A percentile compares a stretch with the other conserved stretches of the same genome.
These are phyloP conservation scores for Adansonia rubrostipa DNA, from an alignment of 441 rosid species.

Conservation along the genomic window DNA sequence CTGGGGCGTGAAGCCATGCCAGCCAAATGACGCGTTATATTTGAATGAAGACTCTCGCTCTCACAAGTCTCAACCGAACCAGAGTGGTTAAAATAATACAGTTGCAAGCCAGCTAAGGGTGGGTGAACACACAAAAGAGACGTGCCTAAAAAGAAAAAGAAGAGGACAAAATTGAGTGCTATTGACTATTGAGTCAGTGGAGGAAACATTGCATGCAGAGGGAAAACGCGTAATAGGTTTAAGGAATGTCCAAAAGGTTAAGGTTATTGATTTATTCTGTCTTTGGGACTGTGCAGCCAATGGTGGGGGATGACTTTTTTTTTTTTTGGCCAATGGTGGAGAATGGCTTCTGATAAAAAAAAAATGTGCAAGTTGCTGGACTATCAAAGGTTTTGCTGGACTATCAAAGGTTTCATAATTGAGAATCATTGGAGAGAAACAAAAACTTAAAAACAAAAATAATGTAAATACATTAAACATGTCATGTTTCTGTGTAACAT, in stretches of 20 bases:
- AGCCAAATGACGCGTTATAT: constrained; percentile 26
- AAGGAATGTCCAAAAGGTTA: neutral
- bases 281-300: neutral
- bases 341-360: too few relatives aligned
- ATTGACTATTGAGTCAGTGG: neutral
- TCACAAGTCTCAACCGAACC: constrained; percentile 1
- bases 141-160: neutral
- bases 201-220: neutral
- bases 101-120: constrained; percentile 29
- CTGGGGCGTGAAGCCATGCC: constrained; percentile 20
- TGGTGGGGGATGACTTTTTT: neutral
- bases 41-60: neutral
- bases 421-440: neutral
- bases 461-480: neutral
- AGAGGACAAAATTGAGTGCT: constrained; percentile 25
- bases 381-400: neutral
- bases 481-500: neutral
- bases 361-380: neutral
- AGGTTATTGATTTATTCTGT: neutral
- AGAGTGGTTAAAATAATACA: neutral
- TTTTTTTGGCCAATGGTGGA: too few relatives aligned
- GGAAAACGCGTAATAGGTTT: neutral
- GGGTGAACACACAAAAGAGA: neutral
- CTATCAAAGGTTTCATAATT: neutral
- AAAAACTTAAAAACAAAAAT: neutral